phyloP scores from a whole-genome alignment of 1,284 basidiomycete species.

The Marasmius tenuissimus region DNA sequence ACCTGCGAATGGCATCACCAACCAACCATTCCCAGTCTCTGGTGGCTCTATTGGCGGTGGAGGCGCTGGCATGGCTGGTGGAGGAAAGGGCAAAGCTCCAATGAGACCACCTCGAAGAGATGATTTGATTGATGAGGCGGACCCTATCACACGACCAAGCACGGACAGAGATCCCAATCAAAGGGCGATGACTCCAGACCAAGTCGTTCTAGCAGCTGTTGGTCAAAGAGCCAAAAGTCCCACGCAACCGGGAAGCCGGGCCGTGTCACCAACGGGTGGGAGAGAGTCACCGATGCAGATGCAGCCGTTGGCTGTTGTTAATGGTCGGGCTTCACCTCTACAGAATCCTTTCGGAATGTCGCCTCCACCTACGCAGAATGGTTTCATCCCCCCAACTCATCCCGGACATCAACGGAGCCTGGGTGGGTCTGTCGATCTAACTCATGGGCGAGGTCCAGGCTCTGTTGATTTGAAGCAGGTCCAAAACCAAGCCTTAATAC shows the following conservation, averaged over 20 bases:
- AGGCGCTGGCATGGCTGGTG: too few species aligned
- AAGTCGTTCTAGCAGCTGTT: constrained; percentile 1
- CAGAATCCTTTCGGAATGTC: constrained; percentile 37
- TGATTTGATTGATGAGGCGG: constrained; percentile 53
- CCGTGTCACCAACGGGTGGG: constrained; percentile 54
- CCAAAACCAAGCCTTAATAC: constrained; percentile 42
- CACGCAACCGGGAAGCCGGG: constrained; percentile 42
- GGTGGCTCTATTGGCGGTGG: neutral
- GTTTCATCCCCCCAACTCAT: neutral
- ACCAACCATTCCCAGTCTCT: constrained; percentile 9
- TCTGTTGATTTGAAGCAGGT: neutral
- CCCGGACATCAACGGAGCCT: constrained; percentile 26
- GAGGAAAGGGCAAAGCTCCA: constrained; percentile 50
- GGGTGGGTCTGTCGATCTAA: constrained; percentile 59
- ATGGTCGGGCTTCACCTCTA: constrained; percentile 65
- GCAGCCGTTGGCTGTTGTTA: constrained; percentile 48
- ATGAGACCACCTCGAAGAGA: constrained; percentile 50
- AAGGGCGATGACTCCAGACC: constrained; percentile 35
- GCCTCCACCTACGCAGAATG: constrained; percentile 42
- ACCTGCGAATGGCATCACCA: neutral
- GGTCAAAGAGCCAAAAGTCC: constrained; percentile 62
- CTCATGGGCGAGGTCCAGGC: constrained; percentile 21
- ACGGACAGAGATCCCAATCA: constrained; percentile 39
- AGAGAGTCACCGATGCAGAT: neutral
- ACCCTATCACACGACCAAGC: constrained; percentile 49